These are phyloP conservation scores for Ceratocystis lukuohia DNA, from an alignment of 2,329 filamentous ascomycete genomes.

Conservation along the genomic window DNA sequence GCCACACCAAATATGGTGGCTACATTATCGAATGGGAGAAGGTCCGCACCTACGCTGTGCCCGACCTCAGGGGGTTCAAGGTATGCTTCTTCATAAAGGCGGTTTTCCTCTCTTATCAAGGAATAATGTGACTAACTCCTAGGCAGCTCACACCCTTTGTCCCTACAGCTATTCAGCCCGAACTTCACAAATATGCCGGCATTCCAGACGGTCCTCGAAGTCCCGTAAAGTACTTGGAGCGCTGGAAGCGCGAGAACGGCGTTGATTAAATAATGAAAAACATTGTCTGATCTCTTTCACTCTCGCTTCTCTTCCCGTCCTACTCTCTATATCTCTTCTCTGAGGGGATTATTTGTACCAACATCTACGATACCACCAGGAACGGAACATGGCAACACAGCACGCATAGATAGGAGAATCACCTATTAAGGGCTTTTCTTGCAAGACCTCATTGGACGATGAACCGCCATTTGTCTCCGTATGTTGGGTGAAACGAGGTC, in stretches of 20 bases:
- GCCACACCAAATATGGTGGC: slow-evolving; percentile 68
- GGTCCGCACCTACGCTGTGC: slow-evolving; percentile 81
- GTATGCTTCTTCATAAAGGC: slow-evolving; percentile 33
- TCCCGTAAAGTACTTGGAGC: slow-evolving; percentile 47
- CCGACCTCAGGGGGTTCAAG: slow-evolving; percentile 56
- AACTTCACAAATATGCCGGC: slow-evolving; percentile 42
- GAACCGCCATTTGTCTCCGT: neutral
- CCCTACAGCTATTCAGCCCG: slow-evolving; percentile 41
- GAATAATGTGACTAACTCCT: neutral
- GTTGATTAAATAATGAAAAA: slow-evolving; percentile 33
- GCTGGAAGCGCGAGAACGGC: slow-evolving; percentile 57
- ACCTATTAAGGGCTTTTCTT: neutral
- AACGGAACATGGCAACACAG: neutral
- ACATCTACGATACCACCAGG: slow-evolving; percentile 6
- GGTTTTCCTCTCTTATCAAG: too few relatives aligned
- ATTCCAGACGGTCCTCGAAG: slow-evolving; percentile 42
- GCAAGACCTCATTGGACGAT: neutral
- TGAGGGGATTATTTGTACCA: neutral
- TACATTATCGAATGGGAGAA: slow-evolving; percentile 77
- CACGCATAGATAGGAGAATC: neutral
- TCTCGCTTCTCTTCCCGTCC: neutral
- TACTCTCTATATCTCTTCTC: neutral
- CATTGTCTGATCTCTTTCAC: neutral
- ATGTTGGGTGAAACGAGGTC: neutral
- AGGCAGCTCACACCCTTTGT: slow-evolving; percentile 68